These are phyloP conservation scores for Hemileccinum impolitum DNA, from an alignment of 768 basidiomycete genomes.

Conservation along the genomic window DNA sequence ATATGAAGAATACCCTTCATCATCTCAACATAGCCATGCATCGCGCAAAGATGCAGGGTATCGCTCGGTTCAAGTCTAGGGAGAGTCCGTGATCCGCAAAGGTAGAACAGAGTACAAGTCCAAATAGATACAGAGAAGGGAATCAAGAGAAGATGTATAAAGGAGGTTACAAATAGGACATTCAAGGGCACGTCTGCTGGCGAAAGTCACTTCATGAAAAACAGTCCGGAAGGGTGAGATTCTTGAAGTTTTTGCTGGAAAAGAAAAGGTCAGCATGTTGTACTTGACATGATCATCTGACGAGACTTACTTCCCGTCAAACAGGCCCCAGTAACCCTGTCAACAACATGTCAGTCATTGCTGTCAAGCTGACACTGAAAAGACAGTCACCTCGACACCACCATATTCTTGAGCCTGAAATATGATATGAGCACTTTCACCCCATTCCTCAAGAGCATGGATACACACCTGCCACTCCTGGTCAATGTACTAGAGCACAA, in stretches of 20 bases:
- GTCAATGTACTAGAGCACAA: constrained; percentile 54
- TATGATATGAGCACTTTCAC: constrained; percentile 10
- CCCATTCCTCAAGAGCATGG: not conserved
- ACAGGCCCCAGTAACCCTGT: constrained; percentile 63
- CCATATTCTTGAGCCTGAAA: constrained; percentile 59
- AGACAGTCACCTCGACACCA: constrained; percentile 60
- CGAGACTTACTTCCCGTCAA: constrained; percentile 49
- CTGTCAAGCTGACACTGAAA: constrained; percentile 1
- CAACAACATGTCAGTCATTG: constrained; percentile 7
- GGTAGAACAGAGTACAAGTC: constrained; percentile 18
- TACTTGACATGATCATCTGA: not conserved
- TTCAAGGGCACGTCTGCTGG: not conserved
- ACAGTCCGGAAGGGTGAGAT: constrained; percentile 65
- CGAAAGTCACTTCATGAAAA: not conserved
- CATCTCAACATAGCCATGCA: not conserved
- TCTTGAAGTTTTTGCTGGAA: constrained; percentile 65
- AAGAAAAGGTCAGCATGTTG: constrained; percentile 22
- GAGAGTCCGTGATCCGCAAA: constrained; percentile 2
- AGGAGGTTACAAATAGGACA: constrained; percentile 7
- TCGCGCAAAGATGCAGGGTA: not conserved
- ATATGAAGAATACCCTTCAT: not conserved
- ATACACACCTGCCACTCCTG: constrained; percentile 73
- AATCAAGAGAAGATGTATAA: not conserved
- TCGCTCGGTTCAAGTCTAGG: not conserved
- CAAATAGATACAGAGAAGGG: constrained; percentile 17